Percentiles rank a stretch among this genome's conserved stretches.
Conservation (phyloP, 129 eudicot genomes). For the Helichrysum umbraculigerum region DNA sequence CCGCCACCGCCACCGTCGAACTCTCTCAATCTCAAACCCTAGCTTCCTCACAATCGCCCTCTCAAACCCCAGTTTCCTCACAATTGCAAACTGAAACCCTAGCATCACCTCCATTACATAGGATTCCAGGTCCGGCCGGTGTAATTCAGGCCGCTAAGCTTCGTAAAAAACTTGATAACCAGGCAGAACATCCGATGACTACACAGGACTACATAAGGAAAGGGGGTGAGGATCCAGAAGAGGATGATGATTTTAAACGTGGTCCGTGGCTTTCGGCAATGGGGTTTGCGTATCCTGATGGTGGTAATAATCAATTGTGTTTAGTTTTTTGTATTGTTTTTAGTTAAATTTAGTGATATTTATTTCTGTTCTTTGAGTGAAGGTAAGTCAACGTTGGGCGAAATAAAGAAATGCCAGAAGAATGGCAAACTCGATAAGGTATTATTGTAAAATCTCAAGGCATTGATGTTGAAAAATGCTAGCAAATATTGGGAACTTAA, state of each 20-base stretch:
- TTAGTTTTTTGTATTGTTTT: neutral
- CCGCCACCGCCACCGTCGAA: conserved; percentile 16
- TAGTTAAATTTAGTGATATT: neutral
- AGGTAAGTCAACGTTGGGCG: neutral
- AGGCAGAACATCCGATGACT: conserved; percentile 32
- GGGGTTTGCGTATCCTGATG: conserved; percentile 35
- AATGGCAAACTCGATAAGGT: conserved; percentile 58
- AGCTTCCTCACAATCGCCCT: conserved; percentile 10
- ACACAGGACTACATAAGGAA: conserved; percentile 68
- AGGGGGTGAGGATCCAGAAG: conserved; percentile 46
- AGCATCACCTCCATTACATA: neutral
- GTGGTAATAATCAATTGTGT: neutral
- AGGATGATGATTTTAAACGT: conserved; percentile 57
- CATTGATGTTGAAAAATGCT: neutral
- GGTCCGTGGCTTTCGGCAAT: conserved; percentile 65
- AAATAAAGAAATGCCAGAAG: conserved; percentile 39
- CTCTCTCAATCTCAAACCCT: conserved; percentile 32
- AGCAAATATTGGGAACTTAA: neutral
- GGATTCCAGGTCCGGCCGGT: conserved; percentile 85
- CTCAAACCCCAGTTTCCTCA: conserved; percentile 16
- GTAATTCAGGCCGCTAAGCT: conserved; percentile 68
- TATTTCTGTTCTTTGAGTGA: conserved; percentile 6
- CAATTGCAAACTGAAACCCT: conserved; percentile 2
- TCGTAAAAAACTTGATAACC: conserved; percentile 39
- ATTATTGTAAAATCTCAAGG: conserved; percentile 3